These are phyloP conservation scores for Solanum gandarillasii DNA, from an alignment of 257 asterid genomes.

Conservation along the genomic window DNA sequence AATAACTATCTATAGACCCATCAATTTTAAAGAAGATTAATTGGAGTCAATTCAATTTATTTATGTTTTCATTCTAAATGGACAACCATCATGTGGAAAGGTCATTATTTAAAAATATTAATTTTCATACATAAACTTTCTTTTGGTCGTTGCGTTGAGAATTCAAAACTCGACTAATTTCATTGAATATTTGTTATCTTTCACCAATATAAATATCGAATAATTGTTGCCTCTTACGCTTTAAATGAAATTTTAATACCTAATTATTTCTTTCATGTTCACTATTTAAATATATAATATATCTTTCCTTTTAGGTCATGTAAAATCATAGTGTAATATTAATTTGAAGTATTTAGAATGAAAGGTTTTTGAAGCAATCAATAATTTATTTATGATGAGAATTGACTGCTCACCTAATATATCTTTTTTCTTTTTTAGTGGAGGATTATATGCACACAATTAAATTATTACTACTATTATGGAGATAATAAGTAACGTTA, in stretches of 20 bases:
- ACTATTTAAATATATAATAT: neutral
- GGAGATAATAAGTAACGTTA: neutral
- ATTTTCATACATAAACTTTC: neutral
- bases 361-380: neutral
- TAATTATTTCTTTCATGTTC: neutral
- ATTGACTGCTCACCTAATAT: neutral
- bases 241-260: neutral
- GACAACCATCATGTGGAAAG: neutral
- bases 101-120: neutral
- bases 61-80: neutral
- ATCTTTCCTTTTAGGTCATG: neutral
- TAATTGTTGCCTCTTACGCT: neutral
- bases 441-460: neutral
- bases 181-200: fast-evolving
- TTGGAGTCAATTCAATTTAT: neutral
- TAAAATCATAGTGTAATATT: neutral
- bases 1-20: neutral
- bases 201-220: neutral
- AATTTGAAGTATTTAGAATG: neutral
- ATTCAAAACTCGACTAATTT: neutral
- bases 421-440: neutral
- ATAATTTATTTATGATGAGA: neutral
- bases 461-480: neutral
- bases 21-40: neutral
- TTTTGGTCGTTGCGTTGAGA: neutral